phyloP scores from a whole-genome alignment of 2,329 filamentous ascomycete genomes.

The Cadophora gregata region DNA sequence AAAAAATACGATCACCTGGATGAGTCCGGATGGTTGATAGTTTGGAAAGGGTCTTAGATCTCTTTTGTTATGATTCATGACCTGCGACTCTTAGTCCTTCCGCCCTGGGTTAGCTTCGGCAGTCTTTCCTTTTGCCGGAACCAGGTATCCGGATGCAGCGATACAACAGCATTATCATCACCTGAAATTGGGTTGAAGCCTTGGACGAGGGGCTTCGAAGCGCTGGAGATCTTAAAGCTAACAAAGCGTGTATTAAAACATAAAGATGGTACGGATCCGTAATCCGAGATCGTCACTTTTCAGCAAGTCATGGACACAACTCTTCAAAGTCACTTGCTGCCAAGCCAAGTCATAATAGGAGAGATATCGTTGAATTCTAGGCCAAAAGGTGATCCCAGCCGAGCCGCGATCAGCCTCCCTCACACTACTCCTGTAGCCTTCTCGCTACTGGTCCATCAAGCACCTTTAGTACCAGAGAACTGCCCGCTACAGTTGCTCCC shows the following conservation, averaged over 20 bases:
- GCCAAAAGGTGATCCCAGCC: not conserved
- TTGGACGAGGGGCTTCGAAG: no score
- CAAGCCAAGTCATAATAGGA: not conserved
- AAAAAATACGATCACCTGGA: no score
- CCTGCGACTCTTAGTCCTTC: not conserved
- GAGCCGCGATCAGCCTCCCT: constrained; percentile 7
- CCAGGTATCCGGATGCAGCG: not conserved
- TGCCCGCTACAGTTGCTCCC: not conserved
- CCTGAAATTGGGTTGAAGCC: not conserved
- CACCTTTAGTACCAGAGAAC: not conserved
- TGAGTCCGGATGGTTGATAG: no score
- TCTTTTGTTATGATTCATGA: not conserved
- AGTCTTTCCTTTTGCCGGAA: not conserved
- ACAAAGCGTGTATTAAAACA: no score
- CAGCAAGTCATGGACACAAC: not conserved
- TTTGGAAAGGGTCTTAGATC: no score
- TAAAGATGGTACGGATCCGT: no score
- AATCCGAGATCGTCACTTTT: not conserved
- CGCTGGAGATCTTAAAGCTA: no score
- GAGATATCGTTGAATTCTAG: not conserved
- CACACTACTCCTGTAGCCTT: not conserved
- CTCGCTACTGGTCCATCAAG: not conserved
- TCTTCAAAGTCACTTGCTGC: not conserved
- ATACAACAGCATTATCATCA: not conserved
- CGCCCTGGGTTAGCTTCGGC: not conserved